Conservation (phyloP, 768 basidiomycete species). For the Termitomyces bulborhizus region DNA sequence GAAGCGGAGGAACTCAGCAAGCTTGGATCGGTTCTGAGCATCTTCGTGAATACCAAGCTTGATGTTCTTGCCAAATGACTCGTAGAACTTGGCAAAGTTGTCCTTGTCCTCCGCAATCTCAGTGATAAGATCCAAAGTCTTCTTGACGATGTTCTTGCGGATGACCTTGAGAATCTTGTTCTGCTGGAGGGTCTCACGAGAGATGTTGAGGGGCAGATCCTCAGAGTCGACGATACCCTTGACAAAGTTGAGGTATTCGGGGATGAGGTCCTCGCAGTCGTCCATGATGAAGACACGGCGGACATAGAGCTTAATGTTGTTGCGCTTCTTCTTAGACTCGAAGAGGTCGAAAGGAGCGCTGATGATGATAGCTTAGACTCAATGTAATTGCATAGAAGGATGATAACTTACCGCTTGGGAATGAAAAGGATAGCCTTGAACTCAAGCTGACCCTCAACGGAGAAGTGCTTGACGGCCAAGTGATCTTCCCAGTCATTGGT, state of each 20-base stretch:
- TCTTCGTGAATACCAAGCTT: constrained; percentile 99
- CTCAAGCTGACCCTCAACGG: constrained; percentile 99
- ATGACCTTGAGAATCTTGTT: constrained; percentile 99
- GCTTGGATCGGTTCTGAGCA: constrained; percentile 97
- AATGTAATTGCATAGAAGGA: not conserved
- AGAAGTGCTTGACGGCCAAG: constrained; percentile 99
- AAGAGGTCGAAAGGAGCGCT: constrained; percentile 99
- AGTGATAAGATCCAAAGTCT: constrained; percentile 87
- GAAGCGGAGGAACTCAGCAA: constrained; percentile 99
- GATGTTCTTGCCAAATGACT: constrained; percentile 98
- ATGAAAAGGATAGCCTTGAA: constrained; percentile 99
- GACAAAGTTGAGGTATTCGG: constrained; percentile 99
- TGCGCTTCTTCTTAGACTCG: constrained; percentile 99
- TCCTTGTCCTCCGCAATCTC: constrained; percentile 99
- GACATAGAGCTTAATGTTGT: constrained; percentile 99
- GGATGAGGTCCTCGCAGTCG: constrained; percentile 98
- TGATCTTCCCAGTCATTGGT: constrained; percentile 99
- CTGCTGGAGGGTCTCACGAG: constrained; percentile 98
- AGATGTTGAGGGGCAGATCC: constrained; percentile 99
- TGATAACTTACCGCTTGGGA: constrained; percentile 75
- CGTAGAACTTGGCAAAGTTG: constrained; percentile 95
- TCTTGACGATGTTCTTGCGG: constrained; percentile 99
- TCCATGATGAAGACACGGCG: constrained; percentile 99
- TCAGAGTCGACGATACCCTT: constrained; percentile 99
- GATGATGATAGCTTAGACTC: constrained; percentile 1